Percentiles rank a stretch among this genome's conserved stretches.
Conservation (phyloP, 2,329 filamentous ascomycete species). For the Plectosphaerella plurivora region DNA sequence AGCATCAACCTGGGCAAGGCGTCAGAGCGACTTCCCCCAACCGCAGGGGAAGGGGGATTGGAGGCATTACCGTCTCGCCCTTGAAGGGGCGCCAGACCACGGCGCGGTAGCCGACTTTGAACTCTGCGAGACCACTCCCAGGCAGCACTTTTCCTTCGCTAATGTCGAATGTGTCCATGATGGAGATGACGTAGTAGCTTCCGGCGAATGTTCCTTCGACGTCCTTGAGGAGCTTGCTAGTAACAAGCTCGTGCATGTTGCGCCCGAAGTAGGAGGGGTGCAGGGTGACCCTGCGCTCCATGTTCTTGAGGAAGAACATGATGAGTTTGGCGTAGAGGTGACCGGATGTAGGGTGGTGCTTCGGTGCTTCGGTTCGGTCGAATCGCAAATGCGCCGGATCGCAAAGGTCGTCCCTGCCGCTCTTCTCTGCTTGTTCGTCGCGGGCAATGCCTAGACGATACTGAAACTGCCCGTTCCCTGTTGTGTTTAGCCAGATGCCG, state of each 20-base stretch:
- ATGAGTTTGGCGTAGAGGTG: constrained; percentile 17
- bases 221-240: constrained; percentile 82
- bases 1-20: constrained; percentile 71
- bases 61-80: constrained; percentile 79
- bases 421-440: too few species aligned
- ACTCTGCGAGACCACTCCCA: constrained; percentile 87
- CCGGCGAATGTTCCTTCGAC: constrained; percentile 95
- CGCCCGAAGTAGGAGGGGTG: constrained; percentile 97
- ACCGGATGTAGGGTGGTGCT: background rate
- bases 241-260: constrained; percentile 88
- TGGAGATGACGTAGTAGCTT: constrained; percentile 95
- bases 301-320: constrained; percentile 99
- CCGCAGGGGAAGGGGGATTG: constrained; percentile 9
- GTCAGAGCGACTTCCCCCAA: constrained; percentile 12
- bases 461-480: too few species aligned
- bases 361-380: background rate
- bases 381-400: background rate
- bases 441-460: too few species aligned
- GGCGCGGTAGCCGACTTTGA: constrained; percentile 89
- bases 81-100: constrained; percentile 98
- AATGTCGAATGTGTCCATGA: constrained; percentile 94
- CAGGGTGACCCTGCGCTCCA: constrained; percentile 90
- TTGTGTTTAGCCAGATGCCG: too few species aligned
- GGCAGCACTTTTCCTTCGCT: constrained; percentile 90
- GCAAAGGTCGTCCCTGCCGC: too few species aligned